Base-by-base conservation (phyloP, 2,329 filamentous ascomycete genomes). In the Leptographium flavum region DNA sequence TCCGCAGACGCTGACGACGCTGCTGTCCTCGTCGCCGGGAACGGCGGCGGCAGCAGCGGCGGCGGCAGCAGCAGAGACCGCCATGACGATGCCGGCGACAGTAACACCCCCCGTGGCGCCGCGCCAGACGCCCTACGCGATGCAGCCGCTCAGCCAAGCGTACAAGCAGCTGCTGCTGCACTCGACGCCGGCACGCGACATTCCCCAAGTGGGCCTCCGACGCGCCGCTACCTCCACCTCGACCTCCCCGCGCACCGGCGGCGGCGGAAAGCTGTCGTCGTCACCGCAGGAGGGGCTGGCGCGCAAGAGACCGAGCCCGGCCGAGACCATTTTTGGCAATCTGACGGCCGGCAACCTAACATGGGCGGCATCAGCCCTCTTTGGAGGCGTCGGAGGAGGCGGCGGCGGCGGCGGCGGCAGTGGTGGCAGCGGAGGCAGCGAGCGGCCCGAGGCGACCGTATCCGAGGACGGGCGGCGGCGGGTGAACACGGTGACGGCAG, bases 271-370 rank as follows among this genome's bases (percentile, higher is more conserved):
- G 23, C 25, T 48, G 3, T 32, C 46, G 10, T 40, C 46, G 3
- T 66, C 66, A 2, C 58, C 60, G 2, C 17, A 58, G 4, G 45
- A 32, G 9, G 43, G 33, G 1, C 37, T 43, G 1, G 21, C 37
- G 3, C 56, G 60, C 30, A 81, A 81, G 58, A 69, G 71, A 31
- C 70, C 70, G 4, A 81, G 76, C 49, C 77, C 78, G 6, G 75
- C 74, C 1, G 79, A 81, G 50, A 73, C 69, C 15, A 71, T 79
- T 39, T 58, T 79, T 22, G 69, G 63, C 49, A 76, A 68, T 38
- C 59, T 80, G 17, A 66, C 72, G 1, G 67, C 72, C 2, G 66
- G 68, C 28, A 73, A 69, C 49, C 67, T 74, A 9, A 69, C 68
- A 0, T 74, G 70, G 66, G 69, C 67, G 14, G 61, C 60, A 17